These are phyloP conservation scores for Pontederia crassipes DNA, from an alignment of 176 grass and related monocot species.

Conservation along the genomic window DNA sequence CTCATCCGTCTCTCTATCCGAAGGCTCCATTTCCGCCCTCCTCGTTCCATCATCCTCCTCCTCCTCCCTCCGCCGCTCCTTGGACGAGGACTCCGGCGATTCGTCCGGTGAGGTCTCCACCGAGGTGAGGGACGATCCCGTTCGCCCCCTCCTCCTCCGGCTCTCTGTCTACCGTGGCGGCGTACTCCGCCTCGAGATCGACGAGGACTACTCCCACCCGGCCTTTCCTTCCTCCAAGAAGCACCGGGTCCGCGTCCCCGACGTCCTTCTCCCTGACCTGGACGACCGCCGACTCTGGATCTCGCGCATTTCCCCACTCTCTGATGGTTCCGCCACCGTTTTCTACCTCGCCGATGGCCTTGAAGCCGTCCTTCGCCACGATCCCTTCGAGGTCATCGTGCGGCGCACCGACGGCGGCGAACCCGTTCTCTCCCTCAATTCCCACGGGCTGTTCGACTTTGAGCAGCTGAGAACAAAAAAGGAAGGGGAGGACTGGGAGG, in stretches of 20 bases:
- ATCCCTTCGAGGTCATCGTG: slow-evolving; percentile 65
- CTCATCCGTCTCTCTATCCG: slow-evolving; percentile 40
- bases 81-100: slow-evolving; percentile 10
- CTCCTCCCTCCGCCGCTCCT: neutral
- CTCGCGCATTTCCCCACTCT: slow-evolving; percentile 25
- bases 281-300: slow-evolving; percentile 51
- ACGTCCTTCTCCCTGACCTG: slow-evolving; percentile 64
- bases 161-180: slow-evolving; percentile 54
- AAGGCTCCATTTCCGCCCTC: slow-evolving; percentile 47
- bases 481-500: slow-evolving; percentile 63
- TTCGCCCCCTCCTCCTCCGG: slow-evolving; percentile 51
- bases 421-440: slow-evolving; percentile 72
- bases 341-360: slow-evolving; percentile 60
- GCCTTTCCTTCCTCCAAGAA: slow-evolving; percentile 18
- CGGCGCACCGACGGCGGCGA: slow-evolving; percentile 28
- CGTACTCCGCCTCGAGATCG: slow-evolving; percentile 70
- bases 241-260: slow-evolving; percentile 74
- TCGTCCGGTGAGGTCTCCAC: neutral
- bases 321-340: slow-evolving; percentile 27
- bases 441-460: slow-evolving; percentile 89
- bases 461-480: slow-evolving; percentile 54
- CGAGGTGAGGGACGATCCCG: too few species aligned
- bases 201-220: slow-evolving; percentile 49
- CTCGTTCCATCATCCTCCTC: slow-evolving; percentile 38
- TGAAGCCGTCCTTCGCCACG: slow-evolving; percentile 53